Base-by-base conservation (phyloP, 2,329 filamentous ascomycete species). In the Herpotrichia juniperi region DNA sequence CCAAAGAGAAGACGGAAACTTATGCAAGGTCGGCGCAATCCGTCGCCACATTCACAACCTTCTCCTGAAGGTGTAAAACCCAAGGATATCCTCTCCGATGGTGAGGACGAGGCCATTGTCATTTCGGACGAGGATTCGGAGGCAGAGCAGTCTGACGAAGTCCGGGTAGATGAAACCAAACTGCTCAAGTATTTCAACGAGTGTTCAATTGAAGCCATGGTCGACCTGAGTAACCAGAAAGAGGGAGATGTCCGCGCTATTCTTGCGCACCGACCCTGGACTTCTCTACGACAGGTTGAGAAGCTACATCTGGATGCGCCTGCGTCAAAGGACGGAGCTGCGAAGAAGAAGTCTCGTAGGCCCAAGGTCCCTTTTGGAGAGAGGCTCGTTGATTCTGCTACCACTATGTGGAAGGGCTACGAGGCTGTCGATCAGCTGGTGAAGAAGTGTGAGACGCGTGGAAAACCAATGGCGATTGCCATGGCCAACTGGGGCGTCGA, bases 401-500 rank as follows among this genome's bases (percentile, higher is more conserved):
- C 83, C 28, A 84, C 90, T 21, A 96, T 96, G 81, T 87, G 89
- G 75, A 82, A 82, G 16, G 90, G 90, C 0, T 93, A 94, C 61
- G 83, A 89, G 57, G 90, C 90, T 17, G 91, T 97, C 46, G 93
- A 96, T 72, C 82, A 87, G 37, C 83, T 97, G 8, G 91, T 96
- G 14, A 79, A 83, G 17, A 81, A 87, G 57, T 96, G 93, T 66
- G 88, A 93, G 67, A 75, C 78, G 2, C 80, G 93, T 34, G 90
- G 89, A 1, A 85, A 86, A 54, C 86, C 87, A 2, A 77, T 90
- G 50, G 79, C 82, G 2, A 76, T 81, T 11, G 83, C 85, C 46
- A 88, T 90, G 81, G 83, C 83, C 59, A 81, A 78, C 56, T 90
- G 87, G 87, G 87, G 87, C 8, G 79, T 88, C 40, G 81, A 88